Conservation (phyloP, 257 asterid species). For the Solanum raphanifolium region DNA sequence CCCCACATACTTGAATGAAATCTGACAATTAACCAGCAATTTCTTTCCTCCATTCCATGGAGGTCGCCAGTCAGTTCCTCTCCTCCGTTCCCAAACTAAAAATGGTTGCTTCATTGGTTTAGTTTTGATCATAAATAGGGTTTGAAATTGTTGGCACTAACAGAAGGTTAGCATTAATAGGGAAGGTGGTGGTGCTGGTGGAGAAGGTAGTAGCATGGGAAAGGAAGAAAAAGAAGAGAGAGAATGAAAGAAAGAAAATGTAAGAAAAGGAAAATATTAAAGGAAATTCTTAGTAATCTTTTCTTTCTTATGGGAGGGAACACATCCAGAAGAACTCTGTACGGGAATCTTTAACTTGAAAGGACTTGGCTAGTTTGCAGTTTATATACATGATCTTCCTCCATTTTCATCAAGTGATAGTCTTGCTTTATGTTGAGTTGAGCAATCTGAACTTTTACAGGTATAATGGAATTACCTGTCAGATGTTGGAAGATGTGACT, state of each 20-base stretch:
- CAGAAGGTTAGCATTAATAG: neutral
- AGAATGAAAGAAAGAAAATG: neutral
- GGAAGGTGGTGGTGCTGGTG: neutral
- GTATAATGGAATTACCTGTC: slow-evolving; percentile 81
- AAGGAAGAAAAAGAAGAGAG: neutral
- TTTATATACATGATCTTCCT: neutral
- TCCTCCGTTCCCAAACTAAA: neutral
- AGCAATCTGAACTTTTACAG: slow-evolving; percentile 30
- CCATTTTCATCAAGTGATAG: neutral
- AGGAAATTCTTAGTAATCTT: neutral
- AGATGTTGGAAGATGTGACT: slow-evolving; percentile 64
- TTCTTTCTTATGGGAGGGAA: neutral
- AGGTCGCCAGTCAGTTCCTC: neutral
- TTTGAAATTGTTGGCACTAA: neutral
- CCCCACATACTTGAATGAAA: neutral
- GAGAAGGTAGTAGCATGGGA: neutral
- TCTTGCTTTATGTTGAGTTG: slow-evolving; percentile 7
- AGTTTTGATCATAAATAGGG: neutral
- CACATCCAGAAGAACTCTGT: neutral
- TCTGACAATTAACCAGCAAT: neutral
- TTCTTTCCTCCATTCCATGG: neutral
- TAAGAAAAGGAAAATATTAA: neutral
- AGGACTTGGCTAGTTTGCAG: neutral
- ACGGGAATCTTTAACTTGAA: neutral
- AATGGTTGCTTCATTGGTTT: neutral